Base-by-base conservation (phyloP, 2,329 filamentous ascomycete genomes). In the Tolypocladium inflatum region DNA sequence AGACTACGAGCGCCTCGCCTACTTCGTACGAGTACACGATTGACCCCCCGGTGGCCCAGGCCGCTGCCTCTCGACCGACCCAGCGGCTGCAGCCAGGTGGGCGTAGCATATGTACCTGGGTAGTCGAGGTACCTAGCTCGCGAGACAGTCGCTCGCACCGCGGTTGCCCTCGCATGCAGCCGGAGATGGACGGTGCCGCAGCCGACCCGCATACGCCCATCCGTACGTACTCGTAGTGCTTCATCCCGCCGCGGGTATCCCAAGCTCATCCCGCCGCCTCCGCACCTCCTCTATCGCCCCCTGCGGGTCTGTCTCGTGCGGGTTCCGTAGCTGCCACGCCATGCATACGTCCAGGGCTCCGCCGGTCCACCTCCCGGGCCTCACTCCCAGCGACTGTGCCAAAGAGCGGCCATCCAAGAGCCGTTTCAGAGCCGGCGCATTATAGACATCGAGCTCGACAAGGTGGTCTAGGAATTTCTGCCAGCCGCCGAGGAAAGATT, bases 321-420 rank as follows among this genome's bases (percentile, higher is more conserved):
- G 90, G 67, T 97, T 85, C 42, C 90, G 82, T 56, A 97, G 80
- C 72, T 97, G 94, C 91, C 92, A 97, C 60, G 86, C 85, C 72
- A 95, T 83, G 60, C 90, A 89, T 4, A 91, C 77, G 38, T 95
- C 88, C 53, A 96, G 75, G 4, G 91, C 91, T 52, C 80, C 79
- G 57, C 84, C 84, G 80, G 95, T 88, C 93, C 93, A 97, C n/a
- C 79, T 85, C 1, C 90, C 91, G 0, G 89, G 87, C 62, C 84
- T 85, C n/a, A 81, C 74, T 0, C 80, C 83, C 4, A 97, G 77
- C 4, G 82, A 84, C 61, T 85, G 80, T 21, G 85, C 82, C 23
- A 97, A 80, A 56, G 87, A 77, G 43, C 82, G 88, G 19, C 94
- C 93, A 67, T 95, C 89, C 39, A 96, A 77, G 30, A 90, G 74